These are phyloP conservation scores for Corrigiola litoralis DNA, from an alignment of 179 eudicot genomes.

Conservation along the genomic window DNA sequence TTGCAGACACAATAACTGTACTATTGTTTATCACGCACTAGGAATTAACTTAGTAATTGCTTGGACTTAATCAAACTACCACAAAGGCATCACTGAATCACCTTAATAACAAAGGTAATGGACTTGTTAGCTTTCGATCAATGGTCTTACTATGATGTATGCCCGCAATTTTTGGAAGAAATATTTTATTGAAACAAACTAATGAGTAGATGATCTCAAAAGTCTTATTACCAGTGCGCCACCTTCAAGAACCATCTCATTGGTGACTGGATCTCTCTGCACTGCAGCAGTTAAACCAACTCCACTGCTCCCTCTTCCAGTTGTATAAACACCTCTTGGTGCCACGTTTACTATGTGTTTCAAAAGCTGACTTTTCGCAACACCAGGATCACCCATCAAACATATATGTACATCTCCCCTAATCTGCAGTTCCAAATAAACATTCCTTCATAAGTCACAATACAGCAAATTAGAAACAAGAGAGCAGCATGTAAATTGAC, in stretches of 20 bases:
- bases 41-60: background rate
- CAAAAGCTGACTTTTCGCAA: conserved; percentile 97
- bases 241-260: conserved; percentile 97
- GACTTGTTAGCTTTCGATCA: too few relatives aligned
- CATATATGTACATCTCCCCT: conserved; percentile 95
- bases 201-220: background rate
- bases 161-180: too few relatives aligned
- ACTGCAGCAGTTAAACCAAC: conserved; percentile 99
- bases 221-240: conserved; percentile 79
- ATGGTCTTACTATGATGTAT: too few relatives aligned
- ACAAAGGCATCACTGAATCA: background rate
- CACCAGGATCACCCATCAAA: conserved; percentile 99
- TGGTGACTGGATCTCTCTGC: conserved; percentile 94
- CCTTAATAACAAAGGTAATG: too few relatives aligned
- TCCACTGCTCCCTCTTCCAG: conserved; percentile 99
- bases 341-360: conserved; percentile 97
- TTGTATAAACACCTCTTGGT: conserved; percentile 96
- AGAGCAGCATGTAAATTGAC: background rate
- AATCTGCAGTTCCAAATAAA: conserved; percentile 48
- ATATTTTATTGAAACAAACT: conserved; percentile 2
- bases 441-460: background rate
- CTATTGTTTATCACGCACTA: background rate
- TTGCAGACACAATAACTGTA: background rate
- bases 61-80: background rate
- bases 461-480: background rate